These are phyloP conservation scores for Colletotrichum sublineola DNA, from an alignment of 2,329 filamentous ascomycete species.

Conservation along the genomic window DNA sequence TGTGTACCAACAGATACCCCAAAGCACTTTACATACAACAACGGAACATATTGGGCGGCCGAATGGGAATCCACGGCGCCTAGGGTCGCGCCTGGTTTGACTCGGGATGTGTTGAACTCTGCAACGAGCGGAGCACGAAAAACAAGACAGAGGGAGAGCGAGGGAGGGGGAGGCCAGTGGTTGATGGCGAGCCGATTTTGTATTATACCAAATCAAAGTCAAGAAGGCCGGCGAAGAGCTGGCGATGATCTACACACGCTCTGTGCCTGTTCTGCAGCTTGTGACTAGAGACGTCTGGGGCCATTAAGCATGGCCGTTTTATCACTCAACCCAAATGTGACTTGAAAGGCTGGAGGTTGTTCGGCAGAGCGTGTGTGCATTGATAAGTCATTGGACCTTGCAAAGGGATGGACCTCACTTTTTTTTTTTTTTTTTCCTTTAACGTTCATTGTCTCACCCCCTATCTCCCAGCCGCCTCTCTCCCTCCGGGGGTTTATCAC, in stretches of 20 bases:
- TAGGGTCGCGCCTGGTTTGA: conserved; percentile 12
- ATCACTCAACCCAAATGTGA: neutral
- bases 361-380: neutral
- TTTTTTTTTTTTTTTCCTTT: neutral
- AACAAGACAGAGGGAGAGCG: conserved; percentile 10
- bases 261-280: neutral
- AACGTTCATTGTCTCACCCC: neutral
- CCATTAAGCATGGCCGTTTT: neutral
- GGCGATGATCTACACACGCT: conserved; percentile 4
- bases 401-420: neutral
- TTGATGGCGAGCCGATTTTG: conserved; percentile 32
- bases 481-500: neutral
- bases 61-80: conserved; percentile 14
- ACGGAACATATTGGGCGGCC: conserved; percentile 38
- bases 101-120: conserved; percentile 23
- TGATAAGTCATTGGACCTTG: neutral
- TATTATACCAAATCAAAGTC: conserved; percentile 33
- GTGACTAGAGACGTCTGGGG: neutral
- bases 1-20: conserved; percentile 44
- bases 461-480: neutral
- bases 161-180: neutral
- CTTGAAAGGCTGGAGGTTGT: neutral
- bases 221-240: conserved; percentile 26
- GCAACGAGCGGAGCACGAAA: conserved; percentile 12
- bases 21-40: conserved; percentile 41